Percentiles rank a stretch among this genome's conserved stretches.
These are phyloP conservation scores for Scheffersomyces cryptocercus DNA, from an alignment of 1,139 yeast species.

Conservation along the genomic window DNA sequence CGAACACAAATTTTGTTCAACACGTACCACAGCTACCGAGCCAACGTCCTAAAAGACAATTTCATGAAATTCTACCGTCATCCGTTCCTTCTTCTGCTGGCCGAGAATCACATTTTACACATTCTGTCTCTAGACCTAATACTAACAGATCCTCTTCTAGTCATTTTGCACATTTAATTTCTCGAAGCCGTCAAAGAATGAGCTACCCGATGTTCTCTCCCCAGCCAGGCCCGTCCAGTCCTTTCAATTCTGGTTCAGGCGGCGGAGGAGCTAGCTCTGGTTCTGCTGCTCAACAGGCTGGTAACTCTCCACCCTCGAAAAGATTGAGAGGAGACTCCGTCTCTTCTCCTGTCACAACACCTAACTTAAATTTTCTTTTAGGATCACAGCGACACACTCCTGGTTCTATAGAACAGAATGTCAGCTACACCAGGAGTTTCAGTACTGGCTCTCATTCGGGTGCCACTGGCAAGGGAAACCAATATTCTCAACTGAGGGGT, in stretches of 20 bases:
- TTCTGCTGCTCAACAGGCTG: not conserved
- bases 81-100: not conserved
- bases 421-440: slow-evolving; percentile 7
- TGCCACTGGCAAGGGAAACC: not conserved
- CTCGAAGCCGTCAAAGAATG: not conserved
- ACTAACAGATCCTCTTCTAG: not conserved
- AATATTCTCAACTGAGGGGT: not conserved
- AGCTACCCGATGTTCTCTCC: slow-evolving; percentile 14
- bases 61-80: no score
- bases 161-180: not conserved
- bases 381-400: slow-evolving; percentile 7
- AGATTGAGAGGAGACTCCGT: not conserved
- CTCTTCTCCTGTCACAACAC: not conserved
- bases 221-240: slow-evolving; percentile 15
- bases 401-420: slow-evolving; percentile 9
- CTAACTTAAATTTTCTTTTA: slow-evolving; percentile 6
- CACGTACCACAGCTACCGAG: not conserved
- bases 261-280: not conserved
- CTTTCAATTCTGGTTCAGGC: slow-evolving; percentile 5
- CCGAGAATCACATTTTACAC: no score
- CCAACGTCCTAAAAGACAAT: not conserved
- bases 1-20: slow-evolving; percentile 2
- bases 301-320: not conserved
- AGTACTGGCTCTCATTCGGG: slow-evolving; percentile 1
- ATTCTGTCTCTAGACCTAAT: not conserved